Base-by-base conservation (phyloP, 805 yeast genomes). In the Sugiyamaella mastotermitis region DNA sequence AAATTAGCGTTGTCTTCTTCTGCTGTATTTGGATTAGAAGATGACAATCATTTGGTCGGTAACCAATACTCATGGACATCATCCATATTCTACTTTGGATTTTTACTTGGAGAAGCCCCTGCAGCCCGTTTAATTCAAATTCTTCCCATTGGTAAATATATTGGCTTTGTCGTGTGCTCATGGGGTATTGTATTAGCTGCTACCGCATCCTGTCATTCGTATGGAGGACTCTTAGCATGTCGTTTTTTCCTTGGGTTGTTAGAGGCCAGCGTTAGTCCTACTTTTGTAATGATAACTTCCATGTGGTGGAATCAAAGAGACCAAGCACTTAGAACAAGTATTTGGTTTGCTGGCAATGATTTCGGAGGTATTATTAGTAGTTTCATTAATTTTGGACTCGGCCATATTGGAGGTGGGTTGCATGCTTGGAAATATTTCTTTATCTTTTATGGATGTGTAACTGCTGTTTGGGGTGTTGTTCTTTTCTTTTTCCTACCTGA, bases 211-310 rank as follows among this genome's bases (percentile, higher is more conserved):
- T 35, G 47, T 35, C 14, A 36, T 6, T 36, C 18, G 21, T 47
- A 41, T 29, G 40, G 38, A 6, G 23, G 40, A 5, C 43, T 47
- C 14, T 31, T 38, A 5, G 47, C 37, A 3, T 33, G 37, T 8
- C 23, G 50, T 28, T 39, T 33, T 5, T 34, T 47, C 5, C 38
- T 38, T 5, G 50, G 50, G n/a, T 42, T 42, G 4, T 42, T 36
- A 7, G 50, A 47, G 28, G 43, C 47, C 10, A 31, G 28, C n/a
- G 40, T 43, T 13, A 46, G 40, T 16, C 83, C 84, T 3, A 69
- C 78, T 4, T 73, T 73, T 57, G 71, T 74, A 20, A 61, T 73
- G 22, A 53, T 78, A 34, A 77, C 80, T 4, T 56, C 73, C 18
- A 78, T 73, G 57, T 78, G 78, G 72, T 78, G 75, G 58, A 69